phyloP scores from a whole-genome alignment of 768 basidiomycete species.

The Mycena belliarum region DNA sequence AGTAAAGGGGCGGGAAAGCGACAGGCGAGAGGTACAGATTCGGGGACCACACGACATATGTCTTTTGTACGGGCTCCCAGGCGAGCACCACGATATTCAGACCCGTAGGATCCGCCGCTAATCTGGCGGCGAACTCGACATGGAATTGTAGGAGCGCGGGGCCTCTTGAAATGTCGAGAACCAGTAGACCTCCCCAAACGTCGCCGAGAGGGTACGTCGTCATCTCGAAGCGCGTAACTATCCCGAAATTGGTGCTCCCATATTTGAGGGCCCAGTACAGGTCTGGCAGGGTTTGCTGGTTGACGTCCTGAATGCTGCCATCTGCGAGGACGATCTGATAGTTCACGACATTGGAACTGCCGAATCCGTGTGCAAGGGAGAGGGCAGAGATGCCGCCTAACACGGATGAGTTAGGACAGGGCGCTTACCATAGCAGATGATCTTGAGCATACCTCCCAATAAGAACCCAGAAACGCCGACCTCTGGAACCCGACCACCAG shows the following conservation, averaged over 20 bases:
- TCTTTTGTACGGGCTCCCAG: slow-evolving; percentile 12
- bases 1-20: slow-evolving; percentile 19
- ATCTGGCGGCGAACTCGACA: slow-evolving; percentile 15
- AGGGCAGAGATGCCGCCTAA: slow-evolving; percentile 23
- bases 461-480: slow-evolving; percentile 20
- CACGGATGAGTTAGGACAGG: not conserved
- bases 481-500: slow-evolving; percentile 9
- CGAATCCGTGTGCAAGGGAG: slow-evolving; percentile 22
- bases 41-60: slow-evolving; percentile 21
- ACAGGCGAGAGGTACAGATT: slow-evolving; percentile 17
- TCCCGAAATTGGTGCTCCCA: slow-evolving; percentile 25
- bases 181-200: slow-evolving; percentile 20
- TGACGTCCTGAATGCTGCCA: slow-evolving; percentile 19
- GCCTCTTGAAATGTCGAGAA: slow-evolving; percentile 18
- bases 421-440: not conserved
- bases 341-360: slow-evolving; percentile 20
- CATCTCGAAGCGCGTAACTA: slow-evolving; percentile 27
- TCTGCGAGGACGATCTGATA: slow-evolving; percentile 24
- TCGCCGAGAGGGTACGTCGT: slow-evolving; percentile 16
- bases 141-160: slow-evolving; percentile 18
- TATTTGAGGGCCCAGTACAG: slow-evolving; percentile 24
- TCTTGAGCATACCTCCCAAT: slow-evolving; percentile 4
- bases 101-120: slow-evolving; percentile 16
- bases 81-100: slow-evolving; percentile 17
- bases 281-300: slow-evolving; percentile 5